Percentiles rank a stretch among this genome's conserved stretches.
These are phyloP conservation scores for Trypanosoma brucei DNA, from an alignment of 208 protist genomes.

Conservation along the genomic window DNA sequence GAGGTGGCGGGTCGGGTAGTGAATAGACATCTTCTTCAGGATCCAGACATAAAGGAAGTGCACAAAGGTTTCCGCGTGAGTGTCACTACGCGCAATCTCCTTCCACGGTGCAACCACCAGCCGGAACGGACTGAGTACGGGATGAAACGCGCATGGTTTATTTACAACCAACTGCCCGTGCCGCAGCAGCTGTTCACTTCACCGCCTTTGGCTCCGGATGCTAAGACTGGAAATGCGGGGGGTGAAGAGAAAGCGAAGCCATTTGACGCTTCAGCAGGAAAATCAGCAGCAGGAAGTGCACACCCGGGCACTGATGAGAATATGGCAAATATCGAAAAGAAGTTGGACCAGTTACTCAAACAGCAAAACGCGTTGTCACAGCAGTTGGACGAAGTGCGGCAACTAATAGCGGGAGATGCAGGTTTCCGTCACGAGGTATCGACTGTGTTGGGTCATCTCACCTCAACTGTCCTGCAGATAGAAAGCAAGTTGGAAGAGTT, in stretches of 20 bases:
- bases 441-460: constrained; percentile 66
- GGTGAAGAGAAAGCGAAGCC: background rate
- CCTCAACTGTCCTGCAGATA: constrained; percentile 61
- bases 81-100: constrained; percentile 83
- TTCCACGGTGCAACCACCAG: constrained; percentile 85
- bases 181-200: constrained; percentile 51
- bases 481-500: constrained; percentile 71
- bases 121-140: constrained; percentile 68
- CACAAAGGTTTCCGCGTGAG: constrained; percentile 67
- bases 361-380: constrained; percentile 36
- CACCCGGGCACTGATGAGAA: background rate
- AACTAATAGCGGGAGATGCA: constrained; percentile 31
- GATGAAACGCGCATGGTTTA: constrained; percentile 86
- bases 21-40: constrained; percentile 66
- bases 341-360: constrained; percentile 38
- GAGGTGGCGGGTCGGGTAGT: constrained; percentile 62
- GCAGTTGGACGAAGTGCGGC: constrained; percentile 43
- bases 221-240: background rate
- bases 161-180: constrained; percentile 67
- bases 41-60: constrained; percentile 46
- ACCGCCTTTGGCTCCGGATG: background rate
- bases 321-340: constrained; percentile 23
- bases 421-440: constrained; percentile 62
- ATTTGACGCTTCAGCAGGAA: background rate
- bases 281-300: constrained; percentile 1